Percentiles rank a stretch among this genome's conserved stretches.
These are phyloP conservation scores for Bipolaris zeicola DNA, from an alignment of 2,329 filamentous ascomycete genomes.

Conservation along the genomic window DNA sequence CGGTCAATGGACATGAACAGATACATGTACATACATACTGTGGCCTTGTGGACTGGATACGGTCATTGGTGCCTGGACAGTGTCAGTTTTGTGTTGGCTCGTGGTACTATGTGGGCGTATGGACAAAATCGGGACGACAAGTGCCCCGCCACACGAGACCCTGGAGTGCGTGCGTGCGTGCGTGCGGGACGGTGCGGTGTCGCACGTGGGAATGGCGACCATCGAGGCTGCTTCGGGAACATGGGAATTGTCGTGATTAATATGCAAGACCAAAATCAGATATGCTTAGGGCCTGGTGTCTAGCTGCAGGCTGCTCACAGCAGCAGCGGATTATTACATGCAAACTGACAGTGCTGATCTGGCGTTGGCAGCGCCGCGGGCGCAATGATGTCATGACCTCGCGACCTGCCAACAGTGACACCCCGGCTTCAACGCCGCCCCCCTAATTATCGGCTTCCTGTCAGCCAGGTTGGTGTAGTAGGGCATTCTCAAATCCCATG, in stretches of 20 bases:
- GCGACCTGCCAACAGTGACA: not conserved
- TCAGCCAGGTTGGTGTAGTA: not conserved
- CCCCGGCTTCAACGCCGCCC: not conserved
- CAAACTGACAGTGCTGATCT: not conserved
- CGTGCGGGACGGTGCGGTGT: conserved; percentile 4
- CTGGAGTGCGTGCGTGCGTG: not conserved
- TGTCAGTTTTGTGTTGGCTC: not conserved
- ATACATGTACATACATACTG: too few relatives aligned
- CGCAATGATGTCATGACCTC: not conserved
- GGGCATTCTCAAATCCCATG: conserved; percentile 12
- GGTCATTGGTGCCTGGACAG: not conserved
- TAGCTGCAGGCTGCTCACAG: not conserved
- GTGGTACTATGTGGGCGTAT: not conserved
- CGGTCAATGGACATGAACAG: too few relatives aligned
- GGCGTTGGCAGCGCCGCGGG: not conserved
- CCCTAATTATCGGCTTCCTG: not conserved
- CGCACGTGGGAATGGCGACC: conserved; percentile 6
- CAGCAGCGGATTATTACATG: not conserved
- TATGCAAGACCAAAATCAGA: not conserved
- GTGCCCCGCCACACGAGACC: not conserved
- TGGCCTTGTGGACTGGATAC: too few relatives aligned
- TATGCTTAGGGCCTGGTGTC: not conserved
- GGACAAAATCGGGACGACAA: too few relatives aligned
- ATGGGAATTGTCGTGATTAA: not conserved
- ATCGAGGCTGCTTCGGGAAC: not conserved